phyloP scores from a whole-genome alignment of 2,329 filamentous ascomycete genomes.

The Daldinia sp. region DNA sequence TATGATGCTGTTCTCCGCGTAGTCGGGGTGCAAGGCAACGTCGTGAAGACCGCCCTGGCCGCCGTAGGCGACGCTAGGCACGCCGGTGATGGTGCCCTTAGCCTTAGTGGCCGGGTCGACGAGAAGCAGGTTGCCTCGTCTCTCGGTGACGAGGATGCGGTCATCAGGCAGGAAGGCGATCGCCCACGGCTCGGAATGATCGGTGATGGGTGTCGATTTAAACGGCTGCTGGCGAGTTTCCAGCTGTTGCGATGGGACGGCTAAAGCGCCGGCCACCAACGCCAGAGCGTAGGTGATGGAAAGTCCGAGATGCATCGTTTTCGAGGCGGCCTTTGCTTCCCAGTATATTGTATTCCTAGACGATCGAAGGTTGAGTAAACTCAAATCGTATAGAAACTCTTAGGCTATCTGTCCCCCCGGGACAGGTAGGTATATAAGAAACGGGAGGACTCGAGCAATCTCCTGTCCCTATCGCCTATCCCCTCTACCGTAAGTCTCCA shows the following conservation, averaged over 20 bases:
- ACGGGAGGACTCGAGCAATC: constrained; percentile 36
- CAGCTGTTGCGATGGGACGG: constrained; percentile 43
- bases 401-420: constrained; percentile 31
- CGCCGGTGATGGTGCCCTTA: constrained; percentile 45
- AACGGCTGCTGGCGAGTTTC: constrained; percentile 45
- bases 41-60: constrained; percentile 48
- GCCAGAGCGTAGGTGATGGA: constrained; percentile 44
- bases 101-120: constrained; percentile 33
- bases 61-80: constrained; percentile 45
- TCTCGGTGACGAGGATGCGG: constrained; percentile 47
- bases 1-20: constrained; percentile 44
- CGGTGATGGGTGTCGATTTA: constrained; percentile 36
- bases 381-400: constrained; percentile 37
- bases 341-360: constrained; percentile 40
- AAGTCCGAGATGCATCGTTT: constrained; percentile 45
- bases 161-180: constrained; percentile 48
- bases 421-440: constrained; percentile 43
- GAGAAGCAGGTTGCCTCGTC: constrained; percentile 30
- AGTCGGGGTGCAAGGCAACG: constrained; percentile 48
- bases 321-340: constrained; percentile 36
- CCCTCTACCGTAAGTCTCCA: constrained; percentile 25
- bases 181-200: constrained; percentile 44
- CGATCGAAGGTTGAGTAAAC: constrained; percentile 38
- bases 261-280: constrained; percentile 42
- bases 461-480: constrained; percentile 27